A percentile compares a stretch with the other conserved stretches of the same genome.
Conservation (phyloP, 768 basidiomycete genomes). For the Kwoniella dendrophila region DNA sequence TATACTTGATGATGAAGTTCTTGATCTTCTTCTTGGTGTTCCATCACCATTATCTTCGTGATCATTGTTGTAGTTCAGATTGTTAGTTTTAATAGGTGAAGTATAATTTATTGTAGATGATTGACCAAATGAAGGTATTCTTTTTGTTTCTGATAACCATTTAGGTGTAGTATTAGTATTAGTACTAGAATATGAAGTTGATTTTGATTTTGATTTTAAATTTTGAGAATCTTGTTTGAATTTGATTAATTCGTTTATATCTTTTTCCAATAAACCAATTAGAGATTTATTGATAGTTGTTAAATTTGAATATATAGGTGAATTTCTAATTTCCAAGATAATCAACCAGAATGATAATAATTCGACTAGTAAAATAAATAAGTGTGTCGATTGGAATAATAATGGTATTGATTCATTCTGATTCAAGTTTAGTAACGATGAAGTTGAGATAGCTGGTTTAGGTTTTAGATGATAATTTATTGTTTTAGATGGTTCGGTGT, state of each 20-base stretch:
- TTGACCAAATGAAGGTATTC: not conserved
- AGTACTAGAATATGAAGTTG: not conserved
- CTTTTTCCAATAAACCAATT: constrained; percentile 5
- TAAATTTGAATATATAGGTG: not conserved
- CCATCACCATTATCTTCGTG: not conserved
- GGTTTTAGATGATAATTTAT: no score
- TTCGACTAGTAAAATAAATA: not conserved
- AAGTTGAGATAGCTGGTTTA: no score
- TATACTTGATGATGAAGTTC: not conserved
- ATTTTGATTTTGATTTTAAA: not conserved
- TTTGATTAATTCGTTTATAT: constrained; percentile 13
- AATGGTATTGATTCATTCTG: not conserved
- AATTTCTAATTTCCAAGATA: constrained; percentile 4
- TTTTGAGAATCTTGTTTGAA: not conserved
- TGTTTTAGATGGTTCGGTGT: no score
- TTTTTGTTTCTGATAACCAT: not conserved
- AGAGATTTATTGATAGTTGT: constrained; percentile 7
- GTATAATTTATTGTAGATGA: not conserved
- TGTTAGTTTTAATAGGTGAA: not conserved
- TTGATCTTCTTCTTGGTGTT: constrained; percentile 3
- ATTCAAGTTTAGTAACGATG: no score
- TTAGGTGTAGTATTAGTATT: not conserved
- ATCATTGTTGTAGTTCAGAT: no score
- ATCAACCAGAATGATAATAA: not conserved
- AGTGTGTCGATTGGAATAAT: not conserved